Evolutionary conservation across 2,329 filamentous ascomycete genomes (phyloP).

Genomic region (Botrytis tulipae): DNA sequence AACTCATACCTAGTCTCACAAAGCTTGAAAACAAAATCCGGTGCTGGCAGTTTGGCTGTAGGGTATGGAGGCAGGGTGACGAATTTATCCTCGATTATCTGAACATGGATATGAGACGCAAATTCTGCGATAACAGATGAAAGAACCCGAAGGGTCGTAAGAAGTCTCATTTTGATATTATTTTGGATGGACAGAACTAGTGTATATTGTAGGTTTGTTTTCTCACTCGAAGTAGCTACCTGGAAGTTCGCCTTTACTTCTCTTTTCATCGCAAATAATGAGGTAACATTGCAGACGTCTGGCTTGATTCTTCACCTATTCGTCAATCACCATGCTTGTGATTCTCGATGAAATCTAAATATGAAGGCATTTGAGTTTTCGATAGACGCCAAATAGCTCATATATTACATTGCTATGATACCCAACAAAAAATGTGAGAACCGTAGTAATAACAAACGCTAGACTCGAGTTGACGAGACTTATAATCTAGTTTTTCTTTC

Average conservation of each 20-base stretch:
- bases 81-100: neutral
- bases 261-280: neutral
- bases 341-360: neutral
- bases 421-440: neutral
- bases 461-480: neutral
- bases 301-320: neutral
- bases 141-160: neutral
- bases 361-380: neutral
- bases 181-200: neutral
- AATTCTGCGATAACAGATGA: neutral
- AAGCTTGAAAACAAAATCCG: neutral
- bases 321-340: no score
- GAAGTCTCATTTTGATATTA: neutral
- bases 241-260: neutral
- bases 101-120: no score
- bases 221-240: neutral
- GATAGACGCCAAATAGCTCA: neutral
- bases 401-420: neutral
- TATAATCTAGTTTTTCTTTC: neutral
- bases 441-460: no score
- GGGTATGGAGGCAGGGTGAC: no score
- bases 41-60: no score
- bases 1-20: no score
- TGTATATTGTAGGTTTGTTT: neutral
- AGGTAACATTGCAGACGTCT: neutral